Conservation (phyloP, 2,329 filamentous ascomycete genomes). For the Ascochyta rabiei region DNA sequence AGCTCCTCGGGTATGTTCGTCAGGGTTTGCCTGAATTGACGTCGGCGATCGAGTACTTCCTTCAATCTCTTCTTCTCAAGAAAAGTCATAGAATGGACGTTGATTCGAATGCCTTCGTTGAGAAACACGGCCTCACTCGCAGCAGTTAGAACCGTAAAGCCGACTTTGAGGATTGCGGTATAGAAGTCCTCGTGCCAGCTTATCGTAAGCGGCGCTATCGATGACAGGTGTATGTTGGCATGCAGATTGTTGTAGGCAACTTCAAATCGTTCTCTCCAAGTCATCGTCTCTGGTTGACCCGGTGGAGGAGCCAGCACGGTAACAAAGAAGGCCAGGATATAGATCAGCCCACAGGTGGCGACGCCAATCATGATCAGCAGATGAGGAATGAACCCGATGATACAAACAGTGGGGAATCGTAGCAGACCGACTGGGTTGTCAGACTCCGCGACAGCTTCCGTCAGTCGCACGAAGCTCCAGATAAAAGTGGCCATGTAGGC, state of each 20-base stretch:
- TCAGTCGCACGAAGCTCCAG: slow-evolving; percentile 68
- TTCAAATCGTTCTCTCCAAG: slow-evolving; percentile 65
- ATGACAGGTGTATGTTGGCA: slow-evolving; percentile 83
- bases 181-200: slow-evolving; percentile 95
- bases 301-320: slow-evolving; percentile 72
- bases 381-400: slow-evolving; percentile 93
- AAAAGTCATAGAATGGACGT: slow-evolving; percentile 81
- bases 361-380: slow-evolving; percentile 86
- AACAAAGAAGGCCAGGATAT: slow-evolving; percentile 74
- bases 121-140: slow-evolving; percentile 95
- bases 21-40: slow-evolving; percentile 46
- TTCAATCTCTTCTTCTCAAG: slow-evolving; percentile 83
- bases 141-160: slow-evolving; percentile 87
- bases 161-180: slow-evolving; percentile 82
- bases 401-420: slow-evolving; percentile 90
- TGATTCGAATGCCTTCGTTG: slow-evolving; percentile 82
- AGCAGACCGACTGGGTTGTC: slow-evolving; percentile 69
- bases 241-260: slow-evolving; percentile 88
- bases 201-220: slow-evolving; percentile 68
- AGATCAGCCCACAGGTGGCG: slow-evolving; percentile 75
- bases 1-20: slow-evolving; percentile 52
- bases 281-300: slow-evolving; percentile 52
- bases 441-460: slow-evolving; percentile 47
- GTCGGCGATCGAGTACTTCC: slow-evolving; percentile 68
- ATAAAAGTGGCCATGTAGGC: slow-evolving; percentile 87